Evolutionary conservation across 345 rosid genomes (phyloP), one percentile per base, ranked within the genome.

Genomic region (Bretschneidera sinensis): DNA sequence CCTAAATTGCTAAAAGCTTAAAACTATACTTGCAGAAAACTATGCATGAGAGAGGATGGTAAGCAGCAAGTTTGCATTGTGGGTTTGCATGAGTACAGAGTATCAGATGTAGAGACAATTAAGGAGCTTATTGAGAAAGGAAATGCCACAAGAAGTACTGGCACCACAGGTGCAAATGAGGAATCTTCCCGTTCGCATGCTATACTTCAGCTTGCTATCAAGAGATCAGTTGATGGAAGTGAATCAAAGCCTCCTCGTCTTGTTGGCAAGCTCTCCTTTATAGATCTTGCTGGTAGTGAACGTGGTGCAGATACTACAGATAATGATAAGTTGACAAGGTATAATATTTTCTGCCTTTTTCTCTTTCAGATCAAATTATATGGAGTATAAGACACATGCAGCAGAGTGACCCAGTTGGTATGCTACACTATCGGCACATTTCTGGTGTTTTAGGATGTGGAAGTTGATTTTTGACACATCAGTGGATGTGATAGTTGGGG

Each of bases 301-400:
- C 96, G 99, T 48, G 99, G 99, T 67, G 99, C 99, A 21, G 99
- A 92, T 76, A 89, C 99, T 57, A 92, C 99, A 23, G 99, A 92
- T 76, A 92, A 92, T 64, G 99, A 92, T 74, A 92, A 89, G 69
- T 97, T 87, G 78, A 92, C 99, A 2, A 88, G 99, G 99, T 87
- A n/a, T n/a, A 74, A 57, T 39, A 22, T 61, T 55, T 25, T 23
- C 24, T 55, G n/a, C 11, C 57, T 35, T 54, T 15, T 9, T 39
- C 11, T 39, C 45, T 39, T 39, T 39, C 1, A 39, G 45, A 13
- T 39, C 45, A 39, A 39, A 39, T 1, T 39, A 9, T 39, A 4
- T n/a, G n/a, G n/a, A n/a, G 10, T 39, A 14, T 39, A 11, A 4
- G 15, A 39, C 2, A 11, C 45, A 39, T 39, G 11, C 1, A 1